Conservation (phyloP, 208 protist genomes). For the Trypanosoma congolense region DNA sequence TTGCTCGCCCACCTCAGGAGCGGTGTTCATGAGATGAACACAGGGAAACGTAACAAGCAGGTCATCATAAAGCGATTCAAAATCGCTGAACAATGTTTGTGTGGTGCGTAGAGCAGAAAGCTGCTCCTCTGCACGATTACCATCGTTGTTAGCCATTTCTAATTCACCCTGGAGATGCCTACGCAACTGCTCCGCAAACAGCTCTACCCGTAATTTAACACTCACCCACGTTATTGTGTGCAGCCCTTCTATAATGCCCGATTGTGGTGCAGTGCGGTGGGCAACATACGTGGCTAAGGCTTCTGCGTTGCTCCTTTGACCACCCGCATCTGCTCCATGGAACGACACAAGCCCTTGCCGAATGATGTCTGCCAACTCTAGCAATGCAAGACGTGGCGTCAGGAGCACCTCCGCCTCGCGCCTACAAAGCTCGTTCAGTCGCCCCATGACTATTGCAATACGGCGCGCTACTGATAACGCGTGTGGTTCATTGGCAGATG, state of each 20-base stretch:
- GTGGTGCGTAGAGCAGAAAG: constrained; percentile 42
- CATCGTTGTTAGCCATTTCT: background rate
- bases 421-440: constrained; percentile 33
- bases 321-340: constrained; percentile 17
- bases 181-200: constrained; percentile 36
- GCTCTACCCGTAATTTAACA: constrained; percentile 60
- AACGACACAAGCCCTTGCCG: constrained; percentile 38
- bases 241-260: constrained; percentile 42
- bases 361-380: constrained; percentile 45
- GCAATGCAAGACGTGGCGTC: constrained; percentile 44
- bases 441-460: constrained; percentile 46
- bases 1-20: constrained; percentile 12
- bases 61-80: constrained; percentile 47
- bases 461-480: constrained; percentile 35
- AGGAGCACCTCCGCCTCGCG: constrained; percentile 21
- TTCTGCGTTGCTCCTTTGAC: constrained; percentile 14
- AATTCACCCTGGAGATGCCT: constrained; percentile 35
- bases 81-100: constrained; percentile 48
- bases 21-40: constrained; percentile 25
- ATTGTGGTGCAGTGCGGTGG: constrained; percentile 37
- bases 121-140: constrained; percentile 13
- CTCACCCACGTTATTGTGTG: constrained; percentile 51
- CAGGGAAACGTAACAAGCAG: constrained; percentile 48
- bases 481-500: constrained; percentile 20
- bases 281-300: constrained; percentile 24